Evolutionary conservation across 768 basidiomycete species (phyloP).

Genomic region (Leccinum imitatum): DNA sequence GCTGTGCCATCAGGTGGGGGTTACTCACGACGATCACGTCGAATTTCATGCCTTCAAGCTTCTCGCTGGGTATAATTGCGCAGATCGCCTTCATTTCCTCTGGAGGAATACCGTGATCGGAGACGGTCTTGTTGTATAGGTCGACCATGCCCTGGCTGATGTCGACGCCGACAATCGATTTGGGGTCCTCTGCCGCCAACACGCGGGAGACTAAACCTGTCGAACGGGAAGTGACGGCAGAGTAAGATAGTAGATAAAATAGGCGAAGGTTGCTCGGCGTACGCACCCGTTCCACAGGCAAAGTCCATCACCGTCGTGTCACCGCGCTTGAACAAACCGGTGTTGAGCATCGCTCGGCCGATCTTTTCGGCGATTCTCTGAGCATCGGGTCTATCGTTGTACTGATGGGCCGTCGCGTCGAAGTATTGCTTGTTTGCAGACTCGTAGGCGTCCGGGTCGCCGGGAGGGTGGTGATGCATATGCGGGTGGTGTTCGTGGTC

Average conservation of each 20-base stretch:
- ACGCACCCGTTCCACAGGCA: conserved; percentile 68
- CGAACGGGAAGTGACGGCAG: background rate
- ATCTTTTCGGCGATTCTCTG: conserved; percentile 23
- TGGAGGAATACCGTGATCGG: conserved; percentile 57
- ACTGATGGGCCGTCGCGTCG: conserved; percentile 23
- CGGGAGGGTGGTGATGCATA: background rate
- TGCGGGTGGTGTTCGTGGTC: background rate
- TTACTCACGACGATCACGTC: conserved; percentile 69
- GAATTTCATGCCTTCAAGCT: conserved; percentile 55
- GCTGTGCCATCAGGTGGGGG: background rate
- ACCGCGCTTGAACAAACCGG: conserved; percentile 52
- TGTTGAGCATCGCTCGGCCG: conserved; percentile 30
- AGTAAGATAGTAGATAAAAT: background rate
- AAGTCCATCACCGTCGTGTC: conserved; percentile 65
- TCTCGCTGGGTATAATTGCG: conserved; percentile 39
- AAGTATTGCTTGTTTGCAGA: conserved; percentile 29
- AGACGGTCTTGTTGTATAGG: conserved; percentile 55
- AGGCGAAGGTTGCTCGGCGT: background rate
- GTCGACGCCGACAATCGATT: conserved; percentile 69
- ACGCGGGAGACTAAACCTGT: conserved; percentile 63
- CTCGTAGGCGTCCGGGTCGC: conserved; percentile 10
- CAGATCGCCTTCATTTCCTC: conserved; percentile 70
- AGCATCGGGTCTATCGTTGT: conserved; percentile 24
- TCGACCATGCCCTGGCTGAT: conserved; percentile 73
- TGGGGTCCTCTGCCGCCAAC: conserved; percentile 58